Evolutionary conservation across 1,139 yeast genomes (phyloP).

Genomic region (Protomyces lactucae-debilis): DNA sequence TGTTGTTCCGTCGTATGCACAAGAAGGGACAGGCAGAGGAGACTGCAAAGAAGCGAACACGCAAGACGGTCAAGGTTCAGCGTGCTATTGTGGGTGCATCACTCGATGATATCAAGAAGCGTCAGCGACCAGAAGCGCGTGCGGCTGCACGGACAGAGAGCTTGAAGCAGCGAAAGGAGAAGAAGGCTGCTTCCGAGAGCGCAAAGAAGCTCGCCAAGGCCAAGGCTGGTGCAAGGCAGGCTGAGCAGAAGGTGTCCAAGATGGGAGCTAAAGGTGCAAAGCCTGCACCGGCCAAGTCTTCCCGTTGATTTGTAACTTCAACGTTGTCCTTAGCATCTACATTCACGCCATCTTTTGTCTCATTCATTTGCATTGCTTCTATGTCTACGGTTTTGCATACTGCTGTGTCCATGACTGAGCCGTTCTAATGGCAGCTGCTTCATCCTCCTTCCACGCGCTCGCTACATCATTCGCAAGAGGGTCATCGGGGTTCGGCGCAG

Average conservation of each 20-base stretch:
- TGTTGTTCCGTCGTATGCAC: conserved; percentile 99
- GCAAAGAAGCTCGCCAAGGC: conserved; percentile 86
- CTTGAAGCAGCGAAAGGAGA: conserved; percentile 87
- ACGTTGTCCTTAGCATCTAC: background rate
- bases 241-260: conserved; percentile 55
- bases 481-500: conserved; percentile 97
- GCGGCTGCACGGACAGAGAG: conserved; percentile 95
- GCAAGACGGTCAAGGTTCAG: conserved; percentile 97
- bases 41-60: conserved; percentile 89
- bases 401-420: conserved; percentile 34
- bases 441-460: conserved; percentile 88
- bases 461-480: conserved; percentile 98
- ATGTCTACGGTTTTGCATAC: conserved; percentile 28
- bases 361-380: too few species aligned
- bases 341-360: too few species aligned
- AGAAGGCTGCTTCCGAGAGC: conserved; percentile 86
- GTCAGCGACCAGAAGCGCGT: conserved; percentile 96
- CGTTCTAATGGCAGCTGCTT: conserved; percentile 64
- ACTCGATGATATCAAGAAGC: conserved; percentile 96
- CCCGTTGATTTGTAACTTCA: background rate
- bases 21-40: conserved; percentile 99
- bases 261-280: conserved; percentile 42
- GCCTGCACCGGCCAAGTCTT: conserved; percentile 2
- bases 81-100: conserved; percentile 99
- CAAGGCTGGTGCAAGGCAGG: conserved; percentile 67